Evolutionary conservation across 1,139 yeast species (phyloP).

Genomic region (Arxiozyma heterogenica): DNA sequence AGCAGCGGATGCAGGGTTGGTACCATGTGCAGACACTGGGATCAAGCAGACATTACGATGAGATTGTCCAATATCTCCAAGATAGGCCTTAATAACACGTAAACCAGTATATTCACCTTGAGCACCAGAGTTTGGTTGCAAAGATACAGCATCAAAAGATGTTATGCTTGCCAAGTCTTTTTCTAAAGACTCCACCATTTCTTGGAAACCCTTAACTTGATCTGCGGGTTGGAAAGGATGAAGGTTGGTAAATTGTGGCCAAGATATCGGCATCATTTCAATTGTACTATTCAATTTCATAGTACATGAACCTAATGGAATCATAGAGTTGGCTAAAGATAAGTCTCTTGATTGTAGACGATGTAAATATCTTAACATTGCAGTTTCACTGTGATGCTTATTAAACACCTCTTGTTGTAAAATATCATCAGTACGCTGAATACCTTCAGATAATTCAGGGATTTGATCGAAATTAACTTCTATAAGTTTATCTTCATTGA

Average conservation of each 20-base stretch:
- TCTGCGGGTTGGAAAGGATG: conserved; percentile 90
- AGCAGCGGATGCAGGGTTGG: conserved; percentile 97
- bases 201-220: conserved; percentile 79
- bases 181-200: conserved; percentile 68
- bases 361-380: conserved; percentile 85
- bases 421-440: conserved; percentile 53
- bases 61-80: conserved; percentile 60
- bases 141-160: conserved; percentile 86
- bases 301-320: conserved; percentile 94
- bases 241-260: conserved; percentile 81
- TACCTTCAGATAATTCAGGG: conserved; percentile 41
- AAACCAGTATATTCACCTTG: conserved; percentile 97
- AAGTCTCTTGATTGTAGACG: conserved; percentile 79
- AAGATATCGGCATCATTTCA: conserved; percentile 86
- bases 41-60: conserved; percentile 78
- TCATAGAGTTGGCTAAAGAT: conserved; percentile 93
- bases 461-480: conserved; percentile 17
- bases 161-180: conserved; percentile 84
- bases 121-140: conserved; percentile 97
- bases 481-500: conserved; percentile 35
- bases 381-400: conserved; percentile 84
- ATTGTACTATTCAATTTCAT: conserved; percentile 95
- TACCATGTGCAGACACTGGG: conserved; percentile 96
- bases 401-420: conserved; percentile 74
- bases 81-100: conserved; percentile 73